These are phyloP conservation scores for Aspergillus hancockii DNA, from an alignment of 495 filamentous ascomycete species.

Conservation along the genomic window DNA sequence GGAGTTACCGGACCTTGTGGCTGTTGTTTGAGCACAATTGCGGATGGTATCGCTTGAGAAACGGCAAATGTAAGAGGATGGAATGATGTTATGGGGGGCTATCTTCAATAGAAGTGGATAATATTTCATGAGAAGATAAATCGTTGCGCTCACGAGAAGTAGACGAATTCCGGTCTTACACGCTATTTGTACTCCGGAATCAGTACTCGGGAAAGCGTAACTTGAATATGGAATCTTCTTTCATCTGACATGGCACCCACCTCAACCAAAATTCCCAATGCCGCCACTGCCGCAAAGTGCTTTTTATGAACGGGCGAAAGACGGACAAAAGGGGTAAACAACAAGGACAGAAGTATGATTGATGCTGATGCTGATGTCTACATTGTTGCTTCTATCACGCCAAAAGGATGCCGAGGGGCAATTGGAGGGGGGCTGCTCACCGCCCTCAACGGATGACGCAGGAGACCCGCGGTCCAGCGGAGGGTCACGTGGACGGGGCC, in stretches of 20 bases:
- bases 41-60: not conserved
- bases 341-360: not conserved
- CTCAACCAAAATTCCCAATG: not conserved
- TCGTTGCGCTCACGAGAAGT: not conserved
- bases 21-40: not conserved
- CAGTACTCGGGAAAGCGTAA: not conserved
- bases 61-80: not conserved
- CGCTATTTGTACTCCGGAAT: conserved; percentile 1
- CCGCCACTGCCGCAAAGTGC: not conserved
- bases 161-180: not conserved
- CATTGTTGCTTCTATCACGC: not conserved
- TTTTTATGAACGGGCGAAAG: not conserved
- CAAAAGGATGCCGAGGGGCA: conserved; percentile 19
- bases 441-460: conserved; percentile 7
- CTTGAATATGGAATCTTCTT: not conserved
- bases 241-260: not conserved
- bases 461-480: not conserved
- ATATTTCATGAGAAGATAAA: not conserved
- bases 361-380: conserved; percentile 12
- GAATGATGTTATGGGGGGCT: not conserved
- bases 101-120: not conserved
- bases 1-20: not conserved
- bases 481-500: not conserved
- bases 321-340: not conserved
- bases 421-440: conserved; percentile 8